A percentile compares a stretch with the other conserved stretches of the same genome.
Conservation (phyloP, 495 filamentous ascomycete species). For the Alectoria sarmentosa region DNA sequence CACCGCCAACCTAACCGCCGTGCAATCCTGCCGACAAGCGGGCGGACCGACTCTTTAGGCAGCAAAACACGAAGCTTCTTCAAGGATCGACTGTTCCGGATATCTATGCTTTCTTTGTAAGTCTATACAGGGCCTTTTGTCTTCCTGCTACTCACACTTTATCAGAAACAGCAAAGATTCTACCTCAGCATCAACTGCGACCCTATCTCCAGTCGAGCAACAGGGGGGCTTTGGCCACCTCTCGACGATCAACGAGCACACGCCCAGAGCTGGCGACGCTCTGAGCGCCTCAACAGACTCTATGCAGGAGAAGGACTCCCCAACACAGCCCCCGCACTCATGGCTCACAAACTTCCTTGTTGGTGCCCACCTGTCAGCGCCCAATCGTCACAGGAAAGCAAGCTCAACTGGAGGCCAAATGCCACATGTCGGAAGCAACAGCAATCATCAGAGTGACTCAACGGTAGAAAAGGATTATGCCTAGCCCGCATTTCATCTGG, state of each 20-base stretch:
- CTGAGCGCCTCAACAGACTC: background rate
- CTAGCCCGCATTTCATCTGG: background rate
- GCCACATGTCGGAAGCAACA: background rate
- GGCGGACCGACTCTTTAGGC: conserved; percentile 5
- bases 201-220: conserved; percentile 9
- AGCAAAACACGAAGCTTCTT: conserved; percentile 15
- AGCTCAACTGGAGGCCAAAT: background rate
- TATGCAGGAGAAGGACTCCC: background rate
- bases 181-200: conserved; percentile 5
- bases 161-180: conserved; percentile 5
- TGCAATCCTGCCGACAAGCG: conserved; percentile 2
- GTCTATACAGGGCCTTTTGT: conserved; percentile 2
- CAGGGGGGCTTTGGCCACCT: conserved; percentile 10
- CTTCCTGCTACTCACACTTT: background rate
- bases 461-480: background rate
- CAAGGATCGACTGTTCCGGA: conserved; percentile 4
- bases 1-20: background rate
- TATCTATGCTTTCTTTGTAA: conserved; percentile 14
- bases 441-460: background rate
- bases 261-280: background rate
- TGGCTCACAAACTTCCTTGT: conserved; percentile 15
- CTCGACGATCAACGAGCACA: conserved; percentile 8
- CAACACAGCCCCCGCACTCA: background rate
- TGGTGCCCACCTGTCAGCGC: conserved; percentile 9
- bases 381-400: background rate